Evolutionary conservation across 805 yeast genomes (phyloP).

Genomic region (Wickerhamomyces hampshirensis): DNA sequence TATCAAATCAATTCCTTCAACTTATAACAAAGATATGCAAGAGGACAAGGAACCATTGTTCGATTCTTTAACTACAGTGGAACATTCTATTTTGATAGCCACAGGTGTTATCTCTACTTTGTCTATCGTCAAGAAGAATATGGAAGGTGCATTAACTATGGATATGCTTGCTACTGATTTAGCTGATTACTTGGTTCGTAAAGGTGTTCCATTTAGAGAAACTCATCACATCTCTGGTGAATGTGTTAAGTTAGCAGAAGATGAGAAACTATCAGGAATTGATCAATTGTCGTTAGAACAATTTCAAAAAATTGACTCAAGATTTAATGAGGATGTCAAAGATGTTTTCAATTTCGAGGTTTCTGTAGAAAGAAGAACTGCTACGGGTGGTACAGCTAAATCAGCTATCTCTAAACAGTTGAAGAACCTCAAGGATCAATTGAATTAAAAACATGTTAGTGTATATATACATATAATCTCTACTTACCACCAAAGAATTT

Average conservation of each 20-base stretch:
- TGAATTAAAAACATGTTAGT: slow-evolving; percentile 12
- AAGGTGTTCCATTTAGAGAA: slow-evolving; percentile 98
- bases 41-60: slow-evolving; percentile 99
- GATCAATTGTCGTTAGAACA: slow-evolving; percentile 78
- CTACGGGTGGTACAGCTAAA: slow-evolving; percentile 96
- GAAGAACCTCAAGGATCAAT: slow-evolving; percentile 26
- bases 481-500: slow-evolving; percentile 46
- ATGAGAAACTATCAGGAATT: slow-evolving; percentile 68
- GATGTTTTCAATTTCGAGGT: slow-evolving; percentile 88
- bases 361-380: slow-evolving; percentile 94
- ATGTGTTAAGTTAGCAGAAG: slow-evolving; percentile 91
- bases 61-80: slow-evolving; percentile 84
- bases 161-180: slow-evolving; percentile 99
- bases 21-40: slow-evolving; percentile 97
- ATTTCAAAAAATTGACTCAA: slow-evolving; percentile 69
- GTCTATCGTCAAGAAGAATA: slow-evolving; percentile 61
- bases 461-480: neutral
- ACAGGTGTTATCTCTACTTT: slow-evolving; percentile 95
- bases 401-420: slow-evolving; percentile 81
- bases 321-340: slow-evolving; percentile 78
- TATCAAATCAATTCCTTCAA: slow-evolving; percentile 93
- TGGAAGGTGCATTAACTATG: slow-evolving; percentile 91
- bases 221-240: slow-evolving; percentile 98
- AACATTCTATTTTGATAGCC: slow-evolving; percentile 89
- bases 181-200: slow-evolving; percentile 95